Conservation (phyloP, 202 grass and related monocot species). For the Bolboschoenoplectus hybrid region DNA sequence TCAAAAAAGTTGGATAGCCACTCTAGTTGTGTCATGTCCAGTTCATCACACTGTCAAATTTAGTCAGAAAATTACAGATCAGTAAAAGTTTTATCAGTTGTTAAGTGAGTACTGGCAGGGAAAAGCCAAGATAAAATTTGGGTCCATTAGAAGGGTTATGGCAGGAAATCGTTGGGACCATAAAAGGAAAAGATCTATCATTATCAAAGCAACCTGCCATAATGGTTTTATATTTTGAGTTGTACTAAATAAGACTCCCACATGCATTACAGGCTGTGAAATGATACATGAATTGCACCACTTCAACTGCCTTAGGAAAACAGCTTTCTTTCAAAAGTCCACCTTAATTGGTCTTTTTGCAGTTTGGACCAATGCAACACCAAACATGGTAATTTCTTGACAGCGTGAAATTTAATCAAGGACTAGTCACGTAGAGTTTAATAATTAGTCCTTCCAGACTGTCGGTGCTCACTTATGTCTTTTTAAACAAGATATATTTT, state of each 20-base stretch:
- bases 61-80: constrained; percentile 6
- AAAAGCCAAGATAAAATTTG: constrained; percentile 19
- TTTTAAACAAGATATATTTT: constrained; percentile 12
- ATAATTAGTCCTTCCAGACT: neutral
- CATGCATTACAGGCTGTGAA: constrained; percentile 32
- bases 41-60: constrained; percentile 66
- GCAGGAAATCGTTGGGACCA: constrained; percentile 12
- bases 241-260: constrained; percentile 2
- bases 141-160: neutral
- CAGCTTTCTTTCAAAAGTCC: neutral
- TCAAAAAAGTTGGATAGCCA: constrained; percentile 82
- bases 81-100: constrained; percentile 16
- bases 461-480: constrained; percentile 32
- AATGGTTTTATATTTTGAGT: neutral
- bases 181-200: constrained; percentile 27
- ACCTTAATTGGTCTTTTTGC: neutral
- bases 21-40: constrained; percentile 82
- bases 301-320: constrained; percentile 2
- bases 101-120: neutral
- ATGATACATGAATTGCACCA: constrained; percentile 30
- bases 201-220: constrained; percentile 24
- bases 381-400: constrained; percentile 4
- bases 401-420: neutral
- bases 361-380: constrained; percentile 3
- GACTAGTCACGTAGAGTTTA: constrained; percentile 17